Conservation (phyloP, 441 rosid species). For the Adansonia rubrostipa region DNA sequence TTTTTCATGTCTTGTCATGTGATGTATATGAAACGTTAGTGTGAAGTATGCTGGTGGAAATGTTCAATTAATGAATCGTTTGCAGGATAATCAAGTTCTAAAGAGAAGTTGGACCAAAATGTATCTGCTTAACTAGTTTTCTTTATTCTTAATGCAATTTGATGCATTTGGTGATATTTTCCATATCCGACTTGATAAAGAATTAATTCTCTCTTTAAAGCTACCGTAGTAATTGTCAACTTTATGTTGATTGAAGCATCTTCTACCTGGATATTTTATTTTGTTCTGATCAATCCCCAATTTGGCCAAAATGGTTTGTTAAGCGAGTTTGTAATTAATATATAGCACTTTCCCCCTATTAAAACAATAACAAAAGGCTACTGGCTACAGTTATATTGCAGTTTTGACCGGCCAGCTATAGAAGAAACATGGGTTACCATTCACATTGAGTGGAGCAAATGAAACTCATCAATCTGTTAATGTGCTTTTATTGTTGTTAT, state of each 20-base stretch:
- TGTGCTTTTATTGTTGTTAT: not conserved
- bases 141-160: not conserved
- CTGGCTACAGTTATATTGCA: not conserved
- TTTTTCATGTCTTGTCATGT: slow-evolving; percentile 19
- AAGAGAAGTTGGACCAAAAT: not conserved
- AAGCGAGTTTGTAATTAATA: not conserved
- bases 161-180: not conserved
- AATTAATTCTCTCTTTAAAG: not conserved
- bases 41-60: not conserved
- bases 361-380: not conserved
- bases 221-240: not conserved
- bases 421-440: slow-evolving; percentile 5
- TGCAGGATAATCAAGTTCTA: not conserved
- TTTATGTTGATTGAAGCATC: not conserved
- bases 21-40: not conserved
- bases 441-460: not conserved
- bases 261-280: not conserved
- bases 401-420: not conserved
- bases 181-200: not conserved
- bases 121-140: not conserved
- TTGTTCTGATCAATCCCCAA: not conserved
- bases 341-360: not conserved
- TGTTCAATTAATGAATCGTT: not conserved
- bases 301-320: slow-evolving; percentile 4
- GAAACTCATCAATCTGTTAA: not conserved